Base-by-base conservation (phyloP, 441 rosid species). In the Francoa sonchifolia region DNA sequence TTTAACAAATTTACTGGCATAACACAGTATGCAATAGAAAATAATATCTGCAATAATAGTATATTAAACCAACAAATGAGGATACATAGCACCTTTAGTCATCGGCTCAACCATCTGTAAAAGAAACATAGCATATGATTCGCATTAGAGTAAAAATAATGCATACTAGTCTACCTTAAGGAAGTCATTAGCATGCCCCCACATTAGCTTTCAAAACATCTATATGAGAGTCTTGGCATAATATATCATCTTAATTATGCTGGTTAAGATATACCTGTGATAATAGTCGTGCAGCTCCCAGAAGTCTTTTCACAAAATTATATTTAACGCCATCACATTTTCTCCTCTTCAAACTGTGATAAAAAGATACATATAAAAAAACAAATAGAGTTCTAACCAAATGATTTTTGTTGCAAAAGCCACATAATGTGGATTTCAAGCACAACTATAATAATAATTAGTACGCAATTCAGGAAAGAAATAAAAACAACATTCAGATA, bases 61-160 rank as follows among this genome's bases (percentile, higher is more conserved):
- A 23, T 11, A 47, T 5, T 9, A 33, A 30, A 42, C 19, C 16
- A 47, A 34, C 20, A 22, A 25, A 14, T 25, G 48, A 63, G 74
- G 77, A 67, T 71, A 85, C 92, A 20, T 58, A 41, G 96, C 96
- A 33, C 86, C 92, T 68, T 73, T 82, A 56, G 85, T 49, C 63
- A 89, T 79, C 14, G 94, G 86, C 58, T 85, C 89, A 46, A 76
- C 77, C 77, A 82, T 79, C 96, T 89, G 87, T 62, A 68, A 55
- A 44, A 61, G 20, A 55, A 36, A 65, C 44, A 56, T 10, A 42
- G 31, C 32, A 44, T 10, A 26, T 1, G 30, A 26, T 26, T n/a
- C 6, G n/a, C n/a, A n/a, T n/a, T n/a, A n/a, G n/a, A n/a, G n/a
- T n/a, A n/a, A n/a, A n/a, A n/a, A n/a, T n/a, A n/a, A n/a, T n/a